A percentile compares a stretch with the other conserved stretches of the same genome.
These are phyloP conservation scores for Wallacemonas sp. DNA, from an alignment of 208 protist species.

Conservation along the genomic window DNA sequence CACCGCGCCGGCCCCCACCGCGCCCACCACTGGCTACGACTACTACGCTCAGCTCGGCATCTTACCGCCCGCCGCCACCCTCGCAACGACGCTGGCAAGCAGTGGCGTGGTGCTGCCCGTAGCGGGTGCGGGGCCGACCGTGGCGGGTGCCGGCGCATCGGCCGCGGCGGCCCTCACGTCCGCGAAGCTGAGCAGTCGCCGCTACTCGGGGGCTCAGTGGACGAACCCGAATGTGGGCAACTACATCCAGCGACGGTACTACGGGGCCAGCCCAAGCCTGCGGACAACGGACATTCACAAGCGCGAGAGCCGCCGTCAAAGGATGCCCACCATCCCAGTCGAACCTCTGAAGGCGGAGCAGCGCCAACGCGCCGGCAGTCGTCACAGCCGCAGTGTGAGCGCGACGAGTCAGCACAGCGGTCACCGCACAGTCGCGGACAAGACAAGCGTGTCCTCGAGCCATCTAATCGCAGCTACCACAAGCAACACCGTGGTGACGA, in stretches of 20 bases:
- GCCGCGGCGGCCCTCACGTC: background rate
- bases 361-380: conserved; percentile 5
- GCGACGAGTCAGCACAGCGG: background rate
- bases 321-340: conserved; percentile 59
- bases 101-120: background rate
- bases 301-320: conserved; percentile 19
- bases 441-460: background rate
- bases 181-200: background rate
- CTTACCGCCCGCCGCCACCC: background rate
- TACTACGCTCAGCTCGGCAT: conserved; percentile 4
- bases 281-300: conserved; percentile 69
- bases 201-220: conserved; percentile 44
- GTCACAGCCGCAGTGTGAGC: background rate
- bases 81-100: background rate
- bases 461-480: background rate
- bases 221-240: conserved; percentile 85
- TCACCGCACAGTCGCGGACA: too few species aligned
- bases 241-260: conserved; percentile 88
- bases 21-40: background rate
- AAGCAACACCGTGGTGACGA: too few species aligned
- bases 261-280: conserved; percentile 79
- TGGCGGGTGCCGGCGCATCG: background rate
- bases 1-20: background rate
- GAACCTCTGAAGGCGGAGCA: conserved; percentile 29
- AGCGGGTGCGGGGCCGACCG: background rate